Evolutionary conservation across 441 rosid species (phyloP), one percentile per base, ranked within the genome.

Genomic region (Metrosideros polymorpha): DNA sequence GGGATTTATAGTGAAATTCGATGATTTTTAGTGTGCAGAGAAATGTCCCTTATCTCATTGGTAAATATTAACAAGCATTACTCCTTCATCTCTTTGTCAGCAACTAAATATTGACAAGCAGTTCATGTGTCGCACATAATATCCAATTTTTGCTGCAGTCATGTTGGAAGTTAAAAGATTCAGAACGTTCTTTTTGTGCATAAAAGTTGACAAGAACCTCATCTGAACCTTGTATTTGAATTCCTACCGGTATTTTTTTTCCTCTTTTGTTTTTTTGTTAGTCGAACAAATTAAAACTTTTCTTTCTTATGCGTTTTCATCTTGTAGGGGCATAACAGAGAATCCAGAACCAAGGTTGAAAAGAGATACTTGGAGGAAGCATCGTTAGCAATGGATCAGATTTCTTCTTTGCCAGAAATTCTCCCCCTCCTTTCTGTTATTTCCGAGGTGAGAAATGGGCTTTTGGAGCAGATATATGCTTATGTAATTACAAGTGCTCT

Each of bases 341-440:
- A 82, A 61, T 50, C 66, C 82, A 63, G 51, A 89, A 29, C 52
- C 90, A 88, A 87, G 54, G 89, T 91, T 86, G 92, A 83, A 82
- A 88, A 84, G 56, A 85, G 63, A 51, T 84, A 92, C 84, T 59
- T 88, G 30, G 90, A 90, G 49, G 94, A 93, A 89, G 89, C 88
- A 32, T 90, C 93, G 35, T 89, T 90, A 24, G 82, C 86, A 84
- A 79, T 92, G 85, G 57, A 90, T 91, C 94, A 92, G 75, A 90
- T 94, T 89, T 91, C 93, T 85, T 91, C 97, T 71, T 93, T 92
- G 83, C 93, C 92, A 92, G 94, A 95, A 84, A 89, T 97, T 83
- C 90, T 94, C 53, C 95, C 94, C 27, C 55, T 93, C 85, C 95
- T 97, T 89, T 94, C 99, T 83, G 91, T 90, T 86, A 86, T 97